Evolutionary conservation across 2,329 filamentous ascomycete genomes (phyloP).

Genomic region (Leptographium flavum): DNA sequence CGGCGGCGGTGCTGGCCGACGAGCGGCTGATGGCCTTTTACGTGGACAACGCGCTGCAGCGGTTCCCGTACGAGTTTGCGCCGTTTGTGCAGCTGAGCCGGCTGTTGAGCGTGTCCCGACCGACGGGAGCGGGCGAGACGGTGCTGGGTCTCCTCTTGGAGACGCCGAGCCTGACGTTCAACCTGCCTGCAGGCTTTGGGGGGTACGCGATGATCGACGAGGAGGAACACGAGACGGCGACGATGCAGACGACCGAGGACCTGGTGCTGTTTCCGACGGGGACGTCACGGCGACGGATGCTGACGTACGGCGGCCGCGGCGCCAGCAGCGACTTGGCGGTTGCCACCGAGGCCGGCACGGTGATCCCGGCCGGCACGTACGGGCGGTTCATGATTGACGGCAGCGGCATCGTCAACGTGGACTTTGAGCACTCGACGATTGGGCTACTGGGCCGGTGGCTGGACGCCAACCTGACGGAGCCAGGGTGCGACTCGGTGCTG

Average conservation of each 20-base stretch:
- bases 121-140: conserved; percentile 25
- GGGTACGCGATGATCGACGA: conserved; percentile 69
- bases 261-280: conserved; percentile 46
- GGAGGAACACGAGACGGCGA: conserved; percentile 56
- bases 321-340: not conserved
- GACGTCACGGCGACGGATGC: conserved; percentile 26
- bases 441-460: conserved; percentile 66
- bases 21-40: conserved; percentile 40
- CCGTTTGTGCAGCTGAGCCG: conserved; percentile 26
- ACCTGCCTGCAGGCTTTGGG: conserved; percentile 56
- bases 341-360: conserved; percentile 10
- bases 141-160: conserved; percentile 52
- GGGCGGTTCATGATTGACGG: conserved; percentile 66
- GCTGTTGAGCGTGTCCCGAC: conserved; percentile 45
- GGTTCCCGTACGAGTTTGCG: conserved; percentile 80
- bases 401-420: conserved; percentile 60
- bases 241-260: conserved; percentile 51
- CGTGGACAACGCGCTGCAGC: conserved; percentile 54
- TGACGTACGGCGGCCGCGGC: conserved; percentile 28
- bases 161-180: conserved; percentile 63
- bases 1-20: conserved; percentile 35
- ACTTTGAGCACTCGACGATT: conserved; percentile 67
- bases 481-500: conserved; percentile 36
- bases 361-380: conserved; percentile 49
- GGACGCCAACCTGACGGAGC: conserved; percentile 49